Evolutionary conservation across 768 basidiomycete species (phyloP).

Genomic region (Trametes punicea): DNA sequence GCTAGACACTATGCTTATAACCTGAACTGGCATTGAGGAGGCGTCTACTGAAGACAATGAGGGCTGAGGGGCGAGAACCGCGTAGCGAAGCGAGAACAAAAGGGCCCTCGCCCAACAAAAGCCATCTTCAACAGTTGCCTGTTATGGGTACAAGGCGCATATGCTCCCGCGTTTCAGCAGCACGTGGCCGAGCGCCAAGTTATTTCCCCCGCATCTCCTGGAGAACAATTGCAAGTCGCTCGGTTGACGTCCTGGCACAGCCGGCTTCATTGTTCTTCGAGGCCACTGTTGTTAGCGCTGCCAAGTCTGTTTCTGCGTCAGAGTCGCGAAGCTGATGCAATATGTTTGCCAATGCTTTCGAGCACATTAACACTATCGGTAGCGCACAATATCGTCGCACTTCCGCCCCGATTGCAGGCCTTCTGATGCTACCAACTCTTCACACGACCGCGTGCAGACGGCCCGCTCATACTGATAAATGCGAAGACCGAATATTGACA

Average conservation of each 20-base stretch:
- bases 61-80: slow-evolving; percentile 8
- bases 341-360: slow-evolving; percentile 4
- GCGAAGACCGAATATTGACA: no score
- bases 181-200: slow-evolving; percentile 28
- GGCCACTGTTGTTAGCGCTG: neutral
- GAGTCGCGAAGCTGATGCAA: slow-evolving; percentile 6
- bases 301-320: slow-evolving; percentile 1
- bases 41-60: slow-evolving; percentile 30
- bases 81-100: slow-evolving; percentile 33
- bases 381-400: neutral
- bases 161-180: slow-evolving; percentile 19
- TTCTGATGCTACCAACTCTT: neutral
- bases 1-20: slow-evolving; percentile 31
- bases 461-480: no score
- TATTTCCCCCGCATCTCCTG: slow-evolving; percentile 7
- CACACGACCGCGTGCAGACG: neutral
- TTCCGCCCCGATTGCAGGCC: neutral
- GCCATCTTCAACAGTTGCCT: slow-evolving; percentile 25
- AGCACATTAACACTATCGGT: neutral
- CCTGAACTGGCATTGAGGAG: slow-evolving; percentile 1
- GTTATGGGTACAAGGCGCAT: slow-evolving; percentile 27
- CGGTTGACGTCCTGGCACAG: slow-evolving; percentile 24
- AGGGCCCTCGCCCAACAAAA: slow-evolving; percentile 24
- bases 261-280: slow-evolving; percentile 14
- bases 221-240: slow-evolving; percentile 25